phyloP scores from a whole-genome alignment of 805 yeast species.

The Metschnikowia gruessii region DNA sequence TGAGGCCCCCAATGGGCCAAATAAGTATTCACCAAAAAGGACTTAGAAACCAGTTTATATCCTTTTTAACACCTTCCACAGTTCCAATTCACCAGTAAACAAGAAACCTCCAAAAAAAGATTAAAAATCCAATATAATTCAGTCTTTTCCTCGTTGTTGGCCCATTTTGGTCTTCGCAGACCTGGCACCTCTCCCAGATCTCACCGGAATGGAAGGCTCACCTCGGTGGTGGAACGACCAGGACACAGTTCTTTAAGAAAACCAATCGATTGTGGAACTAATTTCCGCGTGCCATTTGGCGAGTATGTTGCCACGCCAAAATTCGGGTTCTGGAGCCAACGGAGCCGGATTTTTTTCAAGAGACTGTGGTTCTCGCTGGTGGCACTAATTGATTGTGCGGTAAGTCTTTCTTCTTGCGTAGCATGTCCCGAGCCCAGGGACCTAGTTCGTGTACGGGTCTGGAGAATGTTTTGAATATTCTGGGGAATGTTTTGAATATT shows the following conservation, averaged over 20 bases:
- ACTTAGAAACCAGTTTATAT: no score
- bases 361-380: constrained; percentile 11
- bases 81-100: no score
- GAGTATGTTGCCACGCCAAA: background rate
- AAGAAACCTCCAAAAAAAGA: no score
- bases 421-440: background rate
- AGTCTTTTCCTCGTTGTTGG: no score
- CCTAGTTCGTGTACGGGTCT: background rate
- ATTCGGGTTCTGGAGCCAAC: constrained; percentile 11
- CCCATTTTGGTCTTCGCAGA: no score
- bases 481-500: no score
- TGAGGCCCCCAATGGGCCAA: no score
- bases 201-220: constrained; percentile 5
- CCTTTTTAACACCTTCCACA: no score
- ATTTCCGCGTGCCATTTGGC: background rate
- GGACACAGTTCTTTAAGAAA: constrained; percentile 14
- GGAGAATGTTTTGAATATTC: background rate
- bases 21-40: no score
- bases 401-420: constrained; percentile 3
- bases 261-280: constrained; percentile 9
- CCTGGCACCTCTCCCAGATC: background rate
- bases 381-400: constrained; percentile 2
- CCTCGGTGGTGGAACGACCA: constrained; percentile 13
- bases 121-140: no score
- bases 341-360: constrained; percentile 11